Evolutionary conservation across 768 basidiomycete species (phyloP).

Genomic region (Suillus americanus): DNA sequence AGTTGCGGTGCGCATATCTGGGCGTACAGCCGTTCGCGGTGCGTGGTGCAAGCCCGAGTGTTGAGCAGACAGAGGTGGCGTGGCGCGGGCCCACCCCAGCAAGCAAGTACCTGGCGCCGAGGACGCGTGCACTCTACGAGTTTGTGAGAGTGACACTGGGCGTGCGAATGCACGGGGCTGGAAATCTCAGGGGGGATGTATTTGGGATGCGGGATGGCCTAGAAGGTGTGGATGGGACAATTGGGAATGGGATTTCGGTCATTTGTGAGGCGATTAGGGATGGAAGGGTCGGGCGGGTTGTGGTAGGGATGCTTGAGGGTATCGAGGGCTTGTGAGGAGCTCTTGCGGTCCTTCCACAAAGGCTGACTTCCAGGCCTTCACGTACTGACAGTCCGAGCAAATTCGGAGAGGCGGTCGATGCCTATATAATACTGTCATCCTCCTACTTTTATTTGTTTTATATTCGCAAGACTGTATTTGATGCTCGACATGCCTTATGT

Average conservation of each 20-base stretch:
- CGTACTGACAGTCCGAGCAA: background rate
- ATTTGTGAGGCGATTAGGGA: slow-evolving; percentile 83
- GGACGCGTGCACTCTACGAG: slow-evolving; percentile 71
- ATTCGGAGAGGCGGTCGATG: background rate
- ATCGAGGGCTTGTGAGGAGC: slow-evolving; percentile 11
- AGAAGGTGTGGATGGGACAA: slow-evolving; percentile 45
- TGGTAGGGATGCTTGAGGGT: slow-evolving; percentile 50
- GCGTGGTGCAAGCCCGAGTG: slow-evolving; percentile 11
- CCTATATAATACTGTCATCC: background rate
- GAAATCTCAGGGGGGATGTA: slow-evolving; percentile 62
- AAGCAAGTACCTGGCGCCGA: slow-evolving; percentile 48
- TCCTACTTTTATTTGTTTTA: background rate
- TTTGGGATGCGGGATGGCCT: slow-evolving; percentile 56
- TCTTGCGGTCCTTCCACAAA: no score
- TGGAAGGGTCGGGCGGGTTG: slow-evolving; percentile 59
- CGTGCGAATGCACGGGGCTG: slow-evolving; percentile 78
- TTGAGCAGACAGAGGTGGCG: slow-evolving; percentile 27
- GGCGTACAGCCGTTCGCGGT: slow-evolving; percentile 23
- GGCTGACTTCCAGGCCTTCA: background rate
- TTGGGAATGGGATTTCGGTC: slow-evolving; percentile 69
- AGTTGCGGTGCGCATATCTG: slow-evolving; percentile 30
- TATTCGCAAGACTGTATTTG: background rate
- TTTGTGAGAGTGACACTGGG: slow-evolving; percentile 71
- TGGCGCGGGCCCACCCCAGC: slow-evolving; percentile 65
- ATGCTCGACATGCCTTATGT: background rate